phyloP scores from a whole-genome alignment of 805 yeast species.

The Lipomyces starkeyi region DNA sequence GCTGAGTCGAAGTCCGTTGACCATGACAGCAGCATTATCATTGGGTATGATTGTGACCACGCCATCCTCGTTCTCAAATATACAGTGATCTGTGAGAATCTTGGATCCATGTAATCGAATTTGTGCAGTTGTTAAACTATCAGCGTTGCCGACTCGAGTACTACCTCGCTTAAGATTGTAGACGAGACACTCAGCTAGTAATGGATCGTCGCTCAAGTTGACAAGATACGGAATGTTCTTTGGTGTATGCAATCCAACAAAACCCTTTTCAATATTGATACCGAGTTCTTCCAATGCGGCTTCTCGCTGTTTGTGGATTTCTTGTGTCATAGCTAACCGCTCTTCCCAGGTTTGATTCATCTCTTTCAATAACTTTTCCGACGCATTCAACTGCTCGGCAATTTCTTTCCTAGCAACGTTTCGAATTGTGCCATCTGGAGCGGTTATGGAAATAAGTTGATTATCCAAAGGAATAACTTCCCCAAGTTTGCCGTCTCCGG shows the following conservation, averaged over 20 bases:
- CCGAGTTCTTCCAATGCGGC: conserved; percentile 43
- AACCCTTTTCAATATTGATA: conserved; percentile 38
- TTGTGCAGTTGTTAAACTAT: conserved; percentile 35
- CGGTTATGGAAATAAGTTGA: conserved; percentile 20
- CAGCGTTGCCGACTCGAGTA: conserved; percentile 41
- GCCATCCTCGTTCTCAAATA: conserved; percentile 34
- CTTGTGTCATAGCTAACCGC: conserved; percentile 36
- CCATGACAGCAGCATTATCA: conserved; percentile 35
- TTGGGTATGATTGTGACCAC: conserved; percentile 36
- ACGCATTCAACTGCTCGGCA: conserved; percentile 33
- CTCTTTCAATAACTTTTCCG: conserved; percentile 41
- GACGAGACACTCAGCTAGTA: conserved; percentile 42
- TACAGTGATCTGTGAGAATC: conserved; percentile 38
- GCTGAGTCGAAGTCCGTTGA: conserved; percentile 37
- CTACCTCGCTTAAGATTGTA: conserved; percentile 41
- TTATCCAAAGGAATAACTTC: background rate
- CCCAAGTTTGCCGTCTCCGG: background rate
- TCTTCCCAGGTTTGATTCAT: conserved; percentile 43
- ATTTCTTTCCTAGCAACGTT: conserved; percentile 33
- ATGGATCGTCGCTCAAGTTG: conserved; percentile 42
- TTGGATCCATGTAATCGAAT: conserved; percentile 40
- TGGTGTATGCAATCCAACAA: conserved; percentile 42
- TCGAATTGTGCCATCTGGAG: conserved; percentile 34
- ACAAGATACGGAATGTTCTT: conserved; percentile 42
- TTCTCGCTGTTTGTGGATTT: conserved; percentile 41